phyloP scores from a whole-genome alignment of 805 yeast genomes.

The Candida argentea region DNA sequence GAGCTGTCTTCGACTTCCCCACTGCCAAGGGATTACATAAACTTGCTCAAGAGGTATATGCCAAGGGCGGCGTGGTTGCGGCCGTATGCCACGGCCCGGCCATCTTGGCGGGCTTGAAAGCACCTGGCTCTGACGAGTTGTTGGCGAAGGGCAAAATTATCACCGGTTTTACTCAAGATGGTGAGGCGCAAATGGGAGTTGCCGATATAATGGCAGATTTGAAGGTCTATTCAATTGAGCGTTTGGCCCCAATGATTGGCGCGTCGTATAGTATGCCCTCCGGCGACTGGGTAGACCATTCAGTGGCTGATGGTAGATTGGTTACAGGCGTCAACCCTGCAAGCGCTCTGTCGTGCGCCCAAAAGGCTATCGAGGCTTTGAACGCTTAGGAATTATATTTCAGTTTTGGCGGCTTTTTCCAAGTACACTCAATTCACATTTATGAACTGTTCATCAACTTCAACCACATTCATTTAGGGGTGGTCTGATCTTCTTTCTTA shows the following conservation, averaged over 20 bases:
- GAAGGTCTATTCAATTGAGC: constrained; percentile 27
- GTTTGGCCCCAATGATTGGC: constrained; percentile 19
- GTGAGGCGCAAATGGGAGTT: constrained; percentile 27
- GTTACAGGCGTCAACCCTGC: no score
- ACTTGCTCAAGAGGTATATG: constrained; percentile 37
- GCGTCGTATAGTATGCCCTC: constrained; percentile 2
- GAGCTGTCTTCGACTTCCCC: constrained; percentile 48
- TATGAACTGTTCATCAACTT: no score
- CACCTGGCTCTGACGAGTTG: constrained; percentile 29
- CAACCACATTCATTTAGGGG: no score
- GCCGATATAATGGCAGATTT: constrained; percentile 10
- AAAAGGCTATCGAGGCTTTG: no score
- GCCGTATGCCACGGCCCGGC: constrained; percentile 69
- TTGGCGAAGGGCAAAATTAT: constrained; percentile 42
- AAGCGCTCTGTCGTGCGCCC: no score
- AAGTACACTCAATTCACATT: no score
- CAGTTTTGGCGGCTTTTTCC: no score
- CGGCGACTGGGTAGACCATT: no score
- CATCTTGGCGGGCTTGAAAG: constrained; percentile 39
- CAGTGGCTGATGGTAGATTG: no score
- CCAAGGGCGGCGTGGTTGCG: constrained; percentile 43
- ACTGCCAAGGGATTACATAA: constrained; percentile 35
- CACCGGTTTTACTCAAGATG: constrained; percentile 54
- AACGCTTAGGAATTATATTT: no score
- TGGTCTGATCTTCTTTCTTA: no score